Percentiles rank a stretch among this genome's conserved stretches.
Evolutionary conservation across 495 filamentous ascomycete species (phyloP).

Genomic region (Annulohypoxylon stygium): DNA sequence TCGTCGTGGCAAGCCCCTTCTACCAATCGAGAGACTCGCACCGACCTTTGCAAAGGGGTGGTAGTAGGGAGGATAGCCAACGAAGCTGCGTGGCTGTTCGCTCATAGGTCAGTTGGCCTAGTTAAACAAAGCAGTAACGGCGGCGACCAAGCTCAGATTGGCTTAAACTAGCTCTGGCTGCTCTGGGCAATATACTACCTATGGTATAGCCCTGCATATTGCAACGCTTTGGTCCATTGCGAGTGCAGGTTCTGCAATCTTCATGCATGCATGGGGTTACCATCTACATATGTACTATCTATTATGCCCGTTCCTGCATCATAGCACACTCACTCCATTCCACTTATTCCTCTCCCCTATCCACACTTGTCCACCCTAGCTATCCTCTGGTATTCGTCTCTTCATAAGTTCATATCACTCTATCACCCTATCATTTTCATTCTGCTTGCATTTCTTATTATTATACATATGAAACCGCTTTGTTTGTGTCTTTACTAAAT

Average conservation of each 20-base stretch:
- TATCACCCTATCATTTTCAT: too few species aligned
- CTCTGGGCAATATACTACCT: constrained; percentile 19
- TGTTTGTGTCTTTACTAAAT: constrained; percentile 39
- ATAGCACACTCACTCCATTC: constrained; percentile 33
- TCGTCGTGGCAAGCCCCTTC: constrained; percentile 30
- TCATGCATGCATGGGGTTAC: constrained; percentile 42
- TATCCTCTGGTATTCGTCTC: neutral
- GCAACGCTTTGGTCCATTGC: constrained; percentile 42
- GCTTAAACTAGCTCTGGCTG: constrained; percentile 15
- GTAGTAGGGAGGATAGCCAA: constrained; percentile 25
- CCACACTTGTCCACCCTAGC: neutral
- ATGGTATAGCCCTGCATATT: constrained; percentile 27
- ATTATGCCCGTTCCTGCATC: constrained; percentile 49
- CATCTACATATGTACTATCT: constrained; percentile 14
- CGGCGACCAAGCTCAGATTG: constrained; percentile 31
- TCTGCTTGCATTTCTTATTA: neutral
- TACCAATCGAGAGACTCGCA: constrained; percentile 39
- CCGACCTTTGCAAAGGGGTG: constrained; percentile 18
- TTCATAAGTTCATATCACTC: neutral
- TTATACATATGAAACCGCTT: constrained; percentile 12
- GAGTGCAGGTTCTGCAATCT: constrained; percentile 33
- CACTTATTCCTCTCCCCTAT: constrained; percentile 27
- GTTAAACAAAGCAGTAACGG: constrained; percentile 21
- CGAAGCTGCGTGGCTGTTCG: constrained; percentile 21
- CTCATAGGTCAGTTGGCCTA: constrained; percentile 32